These are phyloP conservation scores for Aaosphaeria pasadenensis DNA, from an alignment of 2,329 filamentous ascomycete species.

Conservation along the genomic window DNA sequence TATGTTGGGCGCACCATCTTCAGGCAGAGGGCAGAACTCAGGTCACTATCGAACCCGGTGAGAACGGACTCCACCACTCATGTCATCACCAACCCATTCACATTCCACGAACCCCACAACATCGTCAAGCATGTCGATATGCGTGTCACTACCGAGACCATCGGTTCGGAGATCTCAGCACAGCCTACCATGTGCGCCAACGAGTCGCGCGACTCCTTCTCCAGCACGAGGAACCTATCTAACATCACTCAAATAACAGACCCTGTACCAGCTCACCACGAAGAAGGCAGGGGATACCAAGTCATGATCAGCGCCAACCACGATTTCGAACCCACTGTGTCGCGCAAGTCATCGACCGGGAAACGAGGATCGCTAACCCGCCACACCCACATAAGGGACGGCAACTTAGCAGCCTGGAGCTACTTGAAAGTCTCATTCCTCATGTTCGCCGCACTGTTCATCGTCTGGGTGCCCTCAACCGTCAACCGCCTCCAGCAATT, in stretches of 20 bases:
- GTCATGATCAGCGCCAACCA: conserved; percentile 2
- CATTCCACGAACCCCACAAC: conserved; percentile 44
- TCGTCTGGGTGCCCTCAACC: conserved; percentile 75
- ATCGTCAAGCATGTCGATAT: conserved; percentile 57
- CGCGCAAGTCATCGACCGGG: conserved; percentile 4
- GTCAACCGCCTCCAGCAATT: conserved; percentile 74
- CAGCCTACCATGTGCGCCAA: conserved; percentile 9
- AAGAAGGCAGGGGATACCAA: background rate
- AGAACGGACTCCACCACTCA: conserved; percentile 3
- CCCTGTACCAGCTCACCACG: too few relatives aligned
- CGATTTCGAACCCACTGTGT: conserved; percentile 1
- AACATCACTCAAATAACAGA: too few relatives aligned
- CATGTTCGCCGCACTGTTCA: conserved; percentile 68
- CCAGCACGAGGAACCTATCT: conserved; percentile 21
- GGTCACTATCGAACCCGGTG: conserved; percentile 14
- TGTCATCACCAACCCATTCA: conserved; percentile 45
- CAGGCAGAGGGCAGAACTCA: conserved; percentile 58
- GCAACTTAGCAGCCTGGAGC: conserved; percentile 60
- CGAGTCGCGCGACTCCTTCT: conserved; percentile 25
- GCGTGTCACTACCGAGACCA: conserved; percentile 55
- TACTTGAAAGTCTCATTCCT: conserved; percentile 69
- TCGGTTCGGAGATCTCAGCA: conserved; percentile 5
- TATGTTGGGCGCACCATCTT: conserved; percentile 66
- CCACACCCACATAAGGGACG: conserved; percentile 40
- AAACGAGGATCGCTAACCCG: conserved; percentile 3